These are phyloP conservation scores for Suhomyces tanzawaensis DNA, from an alignment of 805 yeast genomes.

Conservation along the genomic window DNA sequence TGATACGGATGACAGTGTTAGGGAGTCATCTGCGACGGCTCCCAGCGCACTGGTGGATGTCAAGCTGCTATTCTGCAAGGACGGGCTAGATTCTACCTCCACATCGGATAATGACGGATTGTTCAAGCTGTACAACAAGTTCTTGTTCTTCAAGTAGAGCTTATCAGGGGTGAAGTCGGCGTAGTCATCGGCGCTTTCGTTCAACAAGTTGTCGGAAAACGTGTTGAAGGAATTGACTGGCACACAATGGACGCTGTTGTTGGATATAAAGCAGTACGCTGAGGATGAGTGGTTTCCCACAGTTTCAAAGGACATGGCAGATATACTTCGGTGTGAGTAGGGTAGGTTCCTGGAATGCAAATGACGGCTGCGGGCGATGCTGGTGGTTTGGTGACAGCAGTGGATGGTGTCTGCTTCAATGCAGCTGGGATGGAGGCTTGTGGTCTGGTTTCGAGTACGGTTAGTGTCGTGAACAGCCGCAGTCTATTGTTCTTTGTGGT, in stretches of 20 bases:
- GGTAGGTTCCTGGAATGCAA: no score
- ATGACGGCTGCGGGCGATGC: neutral
- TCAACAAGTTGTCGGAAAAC: constrained; percentile 5
- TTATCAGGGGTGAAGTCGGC: constrained; percentile 16
- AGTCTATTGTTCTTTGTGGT: no score
- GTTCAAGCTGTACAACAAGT: constrained; percentile 25
- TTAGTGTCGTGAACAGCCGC: no score
- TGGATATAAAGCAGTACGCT: constrained; percentile 24
- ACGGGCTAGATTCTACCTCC: constrained; percentile 8
- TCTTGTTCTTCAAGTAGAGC: constrained; percentile 17
- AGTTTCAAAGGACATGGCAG: constrained; percentile 1
- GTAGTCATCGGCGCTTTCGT: constrained; percentile 5
- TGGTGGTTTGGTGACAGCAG: neutral
- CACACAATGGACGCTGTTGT: constrained; percentile 25
- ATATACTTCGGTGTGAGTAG: neutral
- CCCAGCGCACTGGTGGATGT: neutral
- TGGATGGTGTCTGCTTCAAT: no score
- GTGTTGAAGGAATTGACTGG: constrained; percentile 19
- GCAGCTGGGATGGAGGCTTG: no score
- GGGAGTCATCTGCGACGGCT: neutral
- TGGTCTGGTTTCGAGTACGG: no score
- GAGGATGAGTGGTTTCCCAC: constrained; percentile 15
- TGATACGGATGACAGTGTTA: neutral
- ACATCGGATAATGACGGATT: constrained; percentile 25
- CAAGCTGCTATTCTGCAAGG: neutral